Conservation (phyloP, 352 stramenopile species). For the Lagenidium giganteum region DNA sequence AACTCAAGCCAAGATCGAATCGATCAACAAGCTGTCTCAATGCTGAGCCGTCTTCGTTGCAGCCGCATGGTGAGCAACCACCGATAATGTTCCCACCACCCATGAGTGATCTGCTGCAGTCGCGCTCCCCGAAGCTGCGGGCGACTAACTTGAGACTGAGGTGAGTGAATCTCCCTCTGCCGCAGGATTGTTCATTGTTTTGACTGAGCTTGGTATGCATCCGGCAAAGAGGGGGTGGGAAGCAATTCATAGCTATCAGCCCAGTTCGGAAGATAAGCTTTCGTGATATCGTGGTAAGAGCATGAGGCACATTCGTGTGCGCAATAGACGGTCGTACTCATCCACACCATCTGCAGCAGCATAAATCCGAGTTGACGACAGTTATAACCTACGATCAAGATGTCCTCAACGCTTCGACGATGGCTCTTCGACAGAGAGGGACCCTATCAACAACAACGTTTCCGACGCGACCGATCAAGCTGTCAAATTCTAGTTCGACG, state of each 20-base stretch:
- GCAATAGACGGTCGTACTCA: too few species aligned
- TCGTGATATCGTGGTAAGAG: constrained; percentile 35
- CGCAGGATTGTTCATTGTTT: neutral
- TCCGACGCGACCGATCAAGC: constrained; percentile 15
- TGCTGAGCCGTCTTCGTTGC: too few species aligned
- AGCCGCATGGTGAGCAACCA: too few species aligned
- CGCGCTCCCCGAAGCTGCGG: constrained; percentile 42
- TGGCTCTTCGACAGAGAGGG: constrained; percentile 37
- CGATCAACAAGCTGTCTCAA: too few species aligned
- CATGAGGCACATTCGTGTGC: too few species aligned
- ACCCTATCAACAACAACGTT: constrained; percentile 3
- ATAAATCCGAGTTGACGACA: constrained; percentile 20
- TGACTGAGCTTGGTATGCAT: too few species aligned
- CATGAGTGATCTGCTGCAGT: constrained; percentile 22
- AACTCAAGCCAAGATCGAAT: too few species aligned
- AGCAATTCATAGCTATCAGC: constrained; percentile 49
- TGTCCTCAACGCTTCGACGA: constrained; percentile 49
- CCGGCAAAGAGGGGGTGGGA: constrained; percentile 41
- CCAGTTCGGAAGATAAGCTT: constrained; percentile 17
- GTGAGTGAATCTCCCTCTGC: too few species aligned
- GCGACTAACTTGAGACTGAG: constrained; percentile 36
- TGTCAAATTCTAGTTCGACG: constrained; percentile 5
- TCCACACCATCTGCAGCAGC: too few species aligned
- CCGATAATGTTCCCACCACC: constrained; percentile 34
- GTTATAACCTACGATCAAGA: constrained; percentile 43